A percentile compares a stretch with the other conserved stretches of the same genome.
Evolutionary conservation across 2,329 filamentous ascomycete genomes (phyloP).

Genomic region (Ophiocordyceps polyrhachis-furcata): DNA sequence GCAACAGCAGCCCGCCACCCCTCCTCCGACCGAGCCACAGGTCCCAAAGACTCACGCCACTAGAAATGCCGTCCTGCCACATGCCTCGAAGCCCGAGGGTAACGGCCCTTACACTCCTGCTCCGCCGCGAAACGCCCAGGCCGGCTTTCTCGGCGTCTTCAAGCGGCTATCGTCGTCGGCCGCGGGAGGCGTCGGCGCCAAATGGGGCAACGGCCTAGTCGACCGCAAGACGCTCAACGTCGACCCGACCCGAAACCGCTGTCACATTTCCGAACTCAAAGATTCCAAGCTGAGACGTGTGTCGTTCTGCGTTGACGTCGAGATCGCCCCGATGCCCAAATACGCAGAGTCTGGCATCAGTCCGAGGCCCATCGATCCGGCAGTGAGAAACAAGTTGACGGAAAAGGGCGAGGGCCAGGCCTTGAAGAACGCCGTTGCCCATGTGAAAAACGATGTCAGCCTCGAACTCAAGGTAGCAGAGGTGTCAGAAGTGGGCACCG

Average conservation of each 20-base stretch:
- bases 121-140: conserved; percentile 48
- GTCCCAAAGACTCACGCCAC: conserved; percentile 29
- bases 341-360: conserved; percentile 44
- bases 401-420: conserved; percentile 60
- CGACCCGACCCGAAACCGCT: conserved; percentile 61
- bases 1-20: conserved; percentile 7
- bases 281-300: conserved; percentile 69
- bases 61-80: conserved; percentile 41
- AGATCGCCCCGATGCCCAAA: conserved; percentile 75
- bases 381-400: conserved; percentile 40
- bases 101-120: conserved; percentile 54
- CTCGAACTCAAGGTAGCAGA: neutral
- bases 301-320: conserved; percentile 91
- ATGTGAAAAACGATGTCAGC: neutral
- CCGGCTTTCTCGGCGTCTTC: conserved; percentile 65
- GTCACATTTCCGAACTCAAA: conserved; percentile 60
- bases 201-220: conserved; percentile 45
- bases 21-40: conserved; percentile 18
- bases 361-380: conserved; percentile 22
- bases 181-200: conserved; percentile 13
- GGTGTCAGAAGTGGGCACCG: neutral
- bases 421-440: conserved; percentile 37
- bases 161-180: conserved; percentile 60
- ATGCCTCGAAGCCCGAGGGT: conserved; percentile 34
- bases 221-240: conserved; percentile 72